Base-by-base conservation (phyloP, 495 filamentous ascomycete species). In the Aspergillus haitiensis region DNA sequence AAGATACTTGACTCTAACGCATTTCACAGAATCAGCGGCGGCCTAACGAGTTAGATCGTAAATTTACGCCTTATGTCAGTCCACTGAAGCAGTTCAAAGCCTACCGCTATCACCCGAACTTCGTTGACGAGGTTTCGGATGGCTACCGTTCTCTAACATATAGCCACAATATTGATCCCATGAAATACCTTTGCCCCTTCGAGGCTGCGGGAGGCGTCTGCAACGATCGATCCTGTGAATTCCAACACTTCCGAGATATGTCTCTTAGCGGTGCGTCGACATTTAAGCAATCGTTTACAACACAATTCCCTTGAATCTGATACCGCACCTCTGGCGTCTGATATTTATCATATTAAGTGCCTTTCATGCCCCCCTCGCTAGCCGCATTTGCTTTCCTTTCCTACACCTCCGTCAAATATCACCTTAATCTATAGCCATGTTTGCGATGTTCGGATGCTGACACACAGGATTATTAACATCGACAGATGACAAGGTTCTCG, bases 91-190 rank as follows among this genome's bases (percentile, higher is more conserved):
- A 81, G 56, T 97, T 98, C 73, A 88, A 86, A 69, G 87, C 90
- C 46, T 98, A 90, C 75, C 91, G 94, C 57, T 95, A 90, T 66
- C 91, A 97, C 72, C 89, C 90, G 27, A 78, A 83, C 35, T 97
- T 84, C 74, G 73, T 79, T 54, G 66, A 89, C 33, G 74, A 84
- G 44, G 86, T 94, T 60, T 68, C 86, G 54, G 86, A 84, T 65
- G 93, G 92, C 52, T 86, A 91, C 70, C 87, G 86, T 72, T 98
- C 95, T 62, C 78, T 95, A 81, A 97, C 91, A 46, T 98, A 93
- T 77, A 97, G 91, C 71, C 86, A 93, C 72, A 84, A 84, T 56
- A 93, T 98, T 70, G 82, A 97, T 67, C 75, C 88, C 7, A 79
- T 83, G 62, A 86, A 80, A 60, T 82, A 81, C 50, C 57, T 98